Evolutionary conservation across 2,329 filamentous ascomycete species (phyloP).

Genomic region (Penicillium thymicola): DNA sequence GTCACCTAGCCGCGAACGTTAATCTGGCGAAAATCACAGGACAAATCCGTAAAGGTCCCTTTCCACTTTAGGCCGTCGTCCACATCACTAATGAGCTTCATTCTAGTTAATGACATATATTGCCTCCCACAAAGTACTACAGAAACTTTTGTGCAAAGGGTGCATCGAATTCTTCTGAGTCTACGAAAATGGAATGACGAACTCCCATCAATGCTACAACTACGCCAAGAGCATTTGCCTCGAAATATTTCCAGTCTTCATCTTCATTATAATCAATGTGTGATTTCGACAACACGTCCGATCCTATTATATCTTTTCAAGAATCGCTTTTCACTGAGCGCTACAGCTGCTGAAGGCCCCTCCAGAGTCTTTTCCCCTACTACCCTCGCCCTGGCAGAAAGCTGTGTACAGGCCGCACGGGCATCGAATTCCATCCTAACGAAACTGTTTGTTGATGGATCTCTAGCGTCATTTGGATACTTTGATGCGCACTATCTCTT

Average conservation of each 20-base stretch:
- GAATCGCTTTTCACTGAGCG: constrained; percentile 4
- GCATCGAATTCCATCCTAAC: constrained; percentile 21
- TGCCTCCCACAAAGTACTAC: background rate
- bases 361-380: constrained; percentile 13
- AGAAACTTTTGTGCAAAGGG: constrained; percentile 12
- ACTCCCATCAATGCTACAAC: constrained; percentile 17
- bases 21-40: background rate
- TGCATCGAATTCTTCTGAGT: constrained; percentile 11
- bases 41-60: background rate
- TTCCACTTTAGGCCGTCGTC: background rate
- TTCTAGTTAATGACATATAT: background rate
- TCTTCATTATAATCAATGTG: constrained; percentile 28
- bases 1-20: background rate
- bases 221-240: constrained; percentile 18
- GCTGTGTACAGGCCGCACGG: constrained; percentile 21
- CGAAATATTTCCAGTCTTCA: constrained; percentile 23
- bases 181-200: constrained; percentile 22
- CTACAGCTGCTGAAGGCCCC: background rate
- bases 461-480: constrained; percentile 24
- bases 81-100: background rate
- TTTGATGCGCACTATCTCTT: constrained; percentile 26
- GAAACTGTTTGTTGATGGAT: constrained; percentile 22
- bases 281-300: constrained; percentile 27
- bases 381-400: constrained; percentile 20
- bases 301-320: constrained; percentile 31